Evolutionary conservation across 495 filamentous ascomycete species (phyloP), one percentile per base, ranked within the genome.

Genomic region (Clohesyomyces aquaticus): DNA sequence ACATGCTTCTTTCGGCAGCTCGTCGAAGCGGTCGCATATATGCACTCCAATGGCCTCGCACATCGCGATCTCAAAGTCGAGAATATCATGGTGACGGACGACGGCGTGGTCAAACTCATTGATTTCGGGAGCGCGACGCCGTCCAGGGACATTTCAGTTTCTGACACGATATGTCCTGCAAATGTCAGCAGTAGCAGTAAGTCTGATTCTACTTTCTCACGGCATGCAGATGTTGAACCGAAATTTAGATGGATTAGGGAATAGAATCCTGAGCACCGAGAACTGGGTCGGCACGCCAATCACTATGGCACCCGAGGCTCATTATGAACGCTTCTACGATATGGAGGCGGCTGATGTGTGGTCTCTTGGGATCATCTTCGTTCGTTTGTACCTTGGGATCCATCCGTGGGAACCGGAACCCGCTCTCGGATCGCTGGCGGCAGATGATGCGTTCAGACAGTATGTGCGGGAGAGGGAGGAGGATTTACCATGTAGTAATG

Each of bases 61-160:
- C 53, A 56, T 23, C 53, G 53, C 35, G 53, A 56, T 23, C 53
- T 56, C 19, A 56, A 56, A 21, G 22, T 56, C 32, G 53, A 56
- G 21, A 56, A 56, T 23, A 42, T 56, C 18, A 23, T 56, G 53
- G 29, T 56, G 29, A 22, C 53, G 29, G 29, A 35, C 1, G 18
- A 56, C n/a, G 53, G 53, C 10, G 21, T 26, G 1, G 53, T 56
- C 9, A 56, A 56, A 56, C 11, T 56, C 53, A 56, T 56, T 2
- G 53, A 56, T 29, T 56, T 56, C 21, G 53, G 53, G 14, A 42
- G 12, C 21, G 28, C 53, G 3, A n/a, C 53, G n/a, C 14, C 29
- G 22, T 56, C 53, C 2, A 28, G 53, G 3, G 29, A 56, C 23
- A 16, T 54, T 3, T 11, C 35, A 8, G 6, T 8, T 6, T 8